phyloP scores from a whole-genome alignment of 2,329 filamentous ascomycete genomes.

The Chaetomiaceae sp. region DNA sequence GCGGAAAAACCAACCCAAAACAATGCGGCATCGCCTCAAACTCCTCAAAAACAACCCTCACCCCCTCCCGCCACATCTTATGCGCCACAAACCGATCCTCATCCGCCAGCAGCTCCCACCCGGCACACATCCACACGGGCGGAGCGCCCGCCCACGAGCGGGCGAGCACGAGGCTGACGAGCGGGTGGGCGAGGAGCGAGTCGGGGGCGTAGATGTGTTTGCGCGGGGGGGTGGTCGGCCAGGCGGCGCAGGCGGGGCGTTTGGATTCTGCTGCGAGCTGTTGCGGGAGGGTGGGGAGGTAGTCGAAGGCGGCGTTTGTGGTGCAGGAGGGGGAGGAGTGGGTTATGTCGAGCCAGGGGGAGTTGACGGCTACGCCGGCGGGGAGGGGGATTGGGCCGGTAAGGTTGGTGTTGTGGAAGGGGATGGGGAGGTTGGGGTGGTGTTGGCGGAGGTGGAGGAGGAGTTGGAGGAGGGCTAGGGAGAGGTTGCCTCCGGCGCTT shows the following conservation, averaged over 20 bases:
- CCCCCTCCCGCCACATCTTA: constrained; percentile 52
- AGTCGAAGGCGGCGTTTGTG: constrained; percentile 54
- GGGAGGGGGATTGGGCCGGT: constrained; percentile 58
- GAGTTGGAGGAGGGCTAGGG: constrained; percentile 61
- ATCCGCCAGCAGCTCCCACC: constrained; percentile 67
- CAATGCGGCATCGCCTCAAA: constrained; percentile 79
- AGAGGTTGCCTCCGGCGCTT: constrained; percentile 69
- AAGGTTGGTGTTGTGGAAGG: constrained; percentile 56
- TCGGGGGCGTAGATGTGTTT: constrained; percentile 52
- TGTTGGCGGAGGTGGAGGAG: constrained; percentile 59
- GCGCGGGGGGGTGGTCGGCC: constrained; percentile 54
- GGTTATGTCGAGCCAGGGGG: constrained; percentile 68
- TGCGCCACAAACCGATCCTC: constrained; percentile 59
- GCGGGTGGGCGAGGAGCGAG: constrained; percentile 55
- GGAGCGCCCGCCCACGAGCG: constrained; percentile 56
- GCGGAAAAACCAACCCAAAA: constrained; percentile 56
- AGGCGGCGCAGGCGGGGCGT: constrained; percentile 45
- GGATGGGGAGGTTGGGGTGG: constrained; percentile 36
- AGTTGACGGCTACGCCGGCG: constrained; percentile 57
- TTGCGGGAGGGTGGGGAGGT: constrained; percentile 46
- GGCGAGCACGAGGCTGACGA: constrained; percentile 45
- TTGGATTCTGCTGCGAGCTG: constrained; percentile 29
- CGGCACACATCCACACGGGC: constrained; percentile 63
- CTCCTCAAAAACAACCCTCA: constrained; percentile 61
- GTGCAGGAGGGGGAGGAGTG: constrained; percentile 55